Evolutionary conservation across 441 rosid species (phyloP).

Genomic region (Croton setiger): DNA sequence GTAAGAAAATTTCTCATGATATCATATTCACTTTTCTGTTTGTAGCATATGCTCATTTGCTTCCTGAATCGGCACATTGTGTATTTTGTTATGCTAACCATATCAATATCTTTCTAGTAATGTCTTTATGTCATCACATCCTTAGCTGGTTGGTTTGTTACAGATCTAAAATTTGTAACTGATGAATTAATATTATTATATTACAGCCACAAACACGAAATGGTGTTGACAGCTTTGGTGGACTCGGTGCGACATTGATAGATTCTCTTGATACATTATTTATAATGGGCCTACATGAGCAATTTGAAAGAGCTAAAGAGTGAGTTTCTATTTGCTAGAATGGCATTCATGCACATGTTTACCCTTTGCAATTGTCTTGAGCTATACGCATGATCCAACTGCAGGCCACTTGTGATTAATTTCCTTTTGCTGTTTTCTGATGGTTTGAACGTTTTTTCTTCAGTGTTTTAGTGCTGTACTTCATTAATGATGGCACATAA

Average conservation of each 20-base stretch:
- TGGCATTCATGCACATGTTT: neutral
- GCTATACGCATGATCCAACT: neutral
- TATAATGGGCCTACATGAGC: conserved; percentile 92
- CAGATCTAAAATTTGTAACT: neutral
- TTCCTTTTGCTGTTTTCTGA: neutral
- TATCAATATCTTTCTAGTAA: neutral
- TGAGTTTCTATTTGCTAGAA: conserved; percentile 37
- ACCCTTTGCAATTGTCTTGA: neutral
- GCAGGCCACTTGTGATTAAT: neutral
- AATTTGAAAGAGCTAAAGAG: conserved; percentile 93
- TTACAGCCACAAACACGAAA: conserved; percentile 82
- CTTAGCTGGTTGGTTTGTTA: neutral
- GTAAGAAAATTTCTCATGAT: neutral
- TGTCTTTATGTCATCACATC: neutral
- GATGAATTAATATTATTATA: conserved; percentile 8
- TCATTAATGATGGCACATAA: neutral
- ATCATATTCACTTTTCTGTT: neutral
- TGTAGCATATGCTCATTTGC: neutral
- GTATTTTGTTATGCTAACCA: neutral
- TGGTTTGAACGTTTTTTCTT: neutral
- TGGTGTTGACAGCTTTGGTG: conserved; percentile 94
- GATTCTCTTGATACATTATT: conserved; percentile 91
- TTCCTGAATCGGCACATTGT: neutral
- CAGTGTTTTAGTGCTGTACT: neutral
- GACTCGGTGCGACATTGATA: conserved; percentile 91